These are phyloP conservation scores for Tetrahymena elliotti DNA, from an alignment of 73 alveolate genomes.

Conservation along the genomic window DNA sequence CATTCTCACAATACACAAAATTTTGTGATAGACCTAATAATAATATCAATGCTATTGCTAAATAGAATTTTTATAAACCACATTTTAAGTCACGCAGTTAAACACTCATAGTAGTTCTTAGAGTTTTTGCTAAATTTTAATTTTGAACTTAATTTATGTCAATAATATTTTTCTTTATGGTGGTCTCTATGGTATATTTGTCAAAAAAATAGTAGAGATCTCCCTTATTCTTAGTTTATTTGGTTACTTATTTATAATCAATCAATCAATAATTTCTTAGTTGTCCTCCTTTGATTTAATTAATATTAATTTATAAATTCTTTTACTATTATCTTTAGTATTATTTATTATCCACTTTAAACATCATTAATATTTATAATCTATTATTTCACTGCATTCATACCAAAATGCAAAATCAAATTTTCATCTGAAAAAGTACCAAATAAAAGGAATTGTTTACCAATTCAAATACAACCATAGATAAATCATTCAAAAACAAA, in stretches of 20 bases:
- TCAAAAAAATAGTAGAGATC: background rate
- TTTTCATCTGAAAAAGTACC: too few relatives aligned
- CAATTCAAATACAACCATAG: too few relatives aligned
- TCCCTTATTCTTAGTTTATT: background rate
- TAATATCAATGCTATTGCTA: background rate
- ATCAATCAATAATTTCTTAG: background rate
- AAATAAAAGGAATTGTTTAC: too few relatives aligned
- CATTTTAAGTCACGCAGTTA: background rate
- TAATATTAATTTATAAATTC: background rate
- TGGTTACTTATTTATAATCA: background rate
- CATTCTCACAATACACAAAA: background rate
- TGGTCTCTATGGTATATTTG: background rate
- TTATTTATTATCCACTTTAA: background rate
- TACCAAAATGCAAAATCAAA: too few relatives aligned
- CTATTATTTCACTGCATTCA: background rate
- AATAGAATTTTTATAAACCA: background rate
- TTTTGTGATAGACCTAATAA: background rate
- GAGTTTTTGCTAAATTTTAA: background rate
- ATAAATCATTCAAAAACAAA: too few relatives aligned
- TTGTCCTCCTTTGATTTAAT: background rate
- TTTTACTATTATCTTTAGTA: background rate
- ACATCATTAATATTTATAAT: background rate
- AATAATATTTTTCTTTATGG: background rate
- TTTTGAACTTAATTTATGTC: background rate
- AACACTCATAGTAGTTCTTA: background rate